These are phyloP conservation scores for Xylaria sp. DNA, from an alignment of 2,329 filamentous ascomycete genomes.

Conservation along the genomic window DNA sequence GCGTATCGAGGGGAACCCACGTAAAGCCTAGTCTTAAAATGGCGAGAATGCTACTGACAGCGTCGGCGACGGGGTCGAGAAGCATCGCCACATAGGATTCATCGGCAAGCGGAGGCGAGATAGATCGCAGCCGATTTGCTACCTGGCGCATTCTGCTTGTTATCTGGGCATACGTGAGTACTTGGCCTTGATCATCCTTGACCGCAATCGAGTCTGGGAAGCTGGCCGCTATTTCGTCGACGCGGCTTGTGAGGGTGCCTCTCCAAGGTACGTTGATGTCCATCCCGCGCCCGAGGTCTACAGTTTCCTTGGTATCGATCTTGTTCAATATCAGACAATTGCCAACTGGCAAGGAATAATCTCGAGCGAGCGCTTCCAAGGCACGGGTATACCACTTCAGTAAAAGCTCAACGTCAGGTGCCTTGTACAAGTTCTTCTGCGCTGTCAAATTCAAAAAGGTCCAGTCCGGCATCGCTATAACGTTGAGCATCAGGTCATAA, in stretches of 20 bases:
- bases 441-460: not conserved
- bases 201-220: not conserved
- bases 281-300: not conserved
- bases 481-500: slow-evolving; percentile 30
- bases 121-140: slow-evolving; percentile 42
- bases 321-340: not conserved
- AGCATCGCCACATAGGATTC: slow-evolving; percentile 42
- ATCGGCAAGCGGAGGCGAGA: not conserved
- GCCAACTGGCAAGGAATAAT: not conserved
- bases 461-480: not conserved
- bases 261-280: not conserved
- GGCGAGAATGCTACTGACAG: slow-evolving; percentile 15
- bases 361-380: not conserved
- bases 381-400: slow-evolving; percentile 5
- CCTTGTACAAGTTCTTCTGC: slow-evolving; percentile 2
- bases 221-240: not conserved
- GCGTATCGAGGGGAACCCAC: slow-evolving; percentile 44
- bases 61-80: slow-evolving; percentile 28
- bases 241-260: not conserved
- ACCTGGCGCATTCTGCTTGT: slow-evolving; percentile 28
- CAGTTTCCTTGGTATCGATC: not conserved
- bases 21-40: slow-evolving; percentile 40
- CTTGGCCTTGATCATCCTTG: not conserved
- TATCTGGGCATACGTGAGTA: not conserved
- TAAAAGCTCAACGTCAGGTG: not conserved